Conservation (phyloP, 345 rosid genomes). For the Schrenkiella parvula region DNA sequence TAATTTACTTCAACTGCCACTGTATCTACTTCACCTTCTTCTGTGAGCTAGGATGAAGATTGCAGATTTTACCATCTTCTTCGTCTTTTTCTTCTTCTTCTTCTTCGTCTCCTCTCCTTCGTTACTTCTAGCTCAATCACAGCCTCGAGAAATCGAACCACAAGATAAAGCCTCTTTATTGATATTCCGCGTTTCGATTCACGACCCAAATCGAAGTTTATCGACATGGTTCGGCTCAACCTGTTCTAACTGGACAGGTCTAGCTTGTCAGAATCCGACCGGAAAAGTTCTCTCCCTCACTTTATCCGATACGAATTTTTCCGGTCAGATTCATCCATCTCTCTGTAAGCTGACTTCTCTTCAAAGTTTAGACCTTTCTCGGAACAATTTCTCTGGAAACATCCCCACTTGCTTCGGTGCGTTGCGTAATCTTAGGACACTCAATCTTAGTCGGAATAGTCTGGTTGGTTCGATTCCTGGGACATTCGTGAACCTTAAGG, state of each 20-base stretch:
- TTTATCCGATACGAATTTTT: conserved; percentile 50
- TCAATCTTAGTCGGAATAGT: conserved; percentile 67
- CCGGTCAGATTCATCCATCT: conserved; percentile 56
- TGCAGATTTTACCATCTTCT: background rate
- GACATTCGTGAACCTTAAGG: conserved; percentile 40
- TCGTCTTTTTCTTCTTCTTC: conserved; percentile 37
- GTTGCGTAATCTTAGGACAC: conserved; percentile 48
- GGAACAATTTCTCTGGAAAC: conserved; percentile 50
- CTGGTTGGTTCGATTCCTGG: conserved; percentile 56
- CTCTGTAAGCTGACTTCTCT: conserved; percentile 60
- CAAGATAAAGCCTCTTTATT: conserved; percentile 56
- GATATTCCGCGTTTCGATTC: conserved; percentile 48
- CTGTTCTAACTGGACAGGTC: conserved; percentile 78
- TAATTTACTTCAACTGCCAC: conserved; percentile 18
- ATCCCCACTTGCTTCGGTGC: conserved; percentile 66
- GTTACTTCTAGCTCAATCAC: conserved; percentile 27
- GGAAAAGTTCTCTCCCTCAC: conserved; percentile 60
- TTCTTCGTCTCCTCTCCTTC: conserved; percentile 33
- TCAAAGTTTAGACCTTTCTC: conserved; percentile 49
- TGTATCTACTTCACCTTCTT: background rate
- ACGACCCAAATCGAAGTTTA: conserved; percentile 52
- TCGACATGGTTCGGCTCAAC: conserved; percentile 61
- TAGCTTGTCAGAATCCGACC: conserved; percentile 50
- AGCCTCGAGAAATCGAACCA: conserved; percentile 40
- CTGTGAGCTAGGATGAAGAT: background rate